Evolutionary conservation across 495 filamentous ascomycete genomes (phyloP), one percentile per base, ranked within the genome.

Genomic region (Mycothermus thermophilus): DNA sequence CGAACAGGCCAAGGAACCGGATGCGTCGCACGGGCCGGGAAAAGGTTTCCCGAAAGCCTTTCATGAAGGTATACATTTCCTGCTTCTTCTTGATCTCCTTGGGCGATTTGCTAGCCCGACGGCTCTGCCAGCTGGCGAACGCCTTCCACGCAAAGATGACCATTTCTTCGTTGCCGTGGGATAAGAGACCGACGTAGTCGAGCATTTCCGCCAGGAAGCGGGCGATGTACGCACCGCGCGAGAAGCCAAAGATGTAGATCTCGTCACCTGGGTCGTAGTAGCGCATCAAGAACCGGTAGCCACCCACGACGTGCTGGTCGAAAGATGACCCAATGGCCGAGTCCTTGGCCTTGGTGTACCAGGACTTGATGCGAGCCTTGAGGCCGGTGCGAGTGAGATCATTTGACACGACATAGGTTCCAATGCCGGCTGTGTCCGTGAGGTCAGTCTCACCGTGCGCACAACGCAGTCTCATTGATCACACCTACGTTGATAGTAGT

Each of bases 121-220:
- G 71, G 41, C 73, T 71, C 52, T 92, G 79, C 83, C 83, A 93
- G 40, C 77, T 79, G 30, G 77, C 70, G 43, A 92, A 93, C 0
- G 83, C 83, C 57, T 87, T 86, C 83, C 83, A 90, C 3, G 80
- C 84, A 40, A 93, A 93, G 0, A 64, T 59, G 12, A 80, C 71
- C 74, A 92, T 76, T 42, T 90, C 84, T 45, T 93, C 83, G 44
- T 93, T 93, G n/a, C 83, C 84, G 38, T 74, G 71, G 27, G 74
- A 77, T 0, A 90, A 66, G 8, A 92, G 62, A 10, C 84, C 83
- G 35, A 92, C 74, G 37, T 82, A 77, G 45, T 86, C 79, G 9
- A 93, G 64, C 84, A 92, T 90, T 47, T 88, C 81, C 1, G 83
- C 79, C 3, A 92, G 63, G 48, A 88, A 90, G 9, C 83, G 75